Evolutionary conservation across 495 filamentous ascomycete genomes (phyloP).

Genomic region (Letharia columbiana): DNA sequence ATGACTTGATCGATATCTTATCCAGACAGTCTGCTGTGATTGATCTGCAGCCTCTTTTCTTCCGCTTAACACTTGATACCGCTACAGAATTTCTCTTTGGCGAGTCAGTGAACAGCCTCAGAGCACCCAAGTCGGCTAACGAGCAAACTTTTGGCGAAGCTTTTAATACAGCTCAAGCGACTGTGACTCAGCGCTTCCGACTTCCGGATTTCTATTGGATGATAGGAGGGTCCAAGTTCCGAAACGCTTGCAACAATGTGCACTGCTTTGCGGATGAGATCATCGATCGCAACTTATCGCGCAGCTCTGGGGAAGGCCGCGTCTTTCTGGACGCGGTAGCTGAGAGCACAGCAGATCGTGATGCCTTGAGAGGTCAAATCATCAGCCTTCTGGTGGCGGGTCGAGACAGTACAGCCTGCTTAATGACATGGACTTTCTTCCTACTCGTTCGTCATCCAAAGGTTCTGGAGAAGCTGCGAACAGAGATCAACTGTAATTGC

Average conservation of each 20-base stretch:
- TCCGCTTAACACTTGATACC: slow-evolving; percentile 55
- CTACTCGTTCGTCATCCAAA: slow-evolving; percentile 30
- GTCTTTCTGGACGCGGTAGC: slow-evolving; percentile 58
- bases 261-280: slow-evolving; percentile 39
- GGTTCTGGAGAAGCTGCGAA: slow-evolving; percentile 28
- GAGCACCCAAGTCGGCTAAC: slow-evolving; percentile 16
- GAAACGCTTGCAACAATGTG: slow-evolving; percentile 32
- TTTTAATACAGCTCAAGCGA: too few species aligned
- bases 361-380: slow-evolving; percentile 51
- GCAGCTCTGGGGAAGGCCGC: slow-evolving; percentile 34
- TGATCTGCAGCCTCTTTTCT: slow-evolving; percentile 61
- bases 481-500: slow-evolving; percentile 21
- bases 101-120: slow-evolving; percentile 42
- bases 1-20: slow-evolving; percentile 24
- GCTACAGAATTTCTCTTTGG: slow-evolving; percentile 69
- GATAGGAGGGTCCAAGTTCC: slow-evolving; percentile 29
- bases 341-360: slow-evolving; percentile 47
- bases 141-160: too few species aligned
- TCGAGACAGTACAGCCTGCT: slow-evolving; percentile 53
- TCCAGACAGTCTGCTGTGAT: slow-evolving; percentile 43
- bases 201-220: too few species aligned
- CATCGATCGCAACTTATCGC: slow-evolving; percentile 29
- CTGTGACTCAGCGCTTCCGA: too few species aligned
- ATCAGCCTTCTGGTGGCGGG: slow-evolving; percentile 57
- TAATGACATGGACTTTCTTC: slow-evolving; percentile 45